Evolutionary conservation across 2,329 filamentous ascomycete species (phyloP).

Genomic region (Trichoderma koningii): DNA sequence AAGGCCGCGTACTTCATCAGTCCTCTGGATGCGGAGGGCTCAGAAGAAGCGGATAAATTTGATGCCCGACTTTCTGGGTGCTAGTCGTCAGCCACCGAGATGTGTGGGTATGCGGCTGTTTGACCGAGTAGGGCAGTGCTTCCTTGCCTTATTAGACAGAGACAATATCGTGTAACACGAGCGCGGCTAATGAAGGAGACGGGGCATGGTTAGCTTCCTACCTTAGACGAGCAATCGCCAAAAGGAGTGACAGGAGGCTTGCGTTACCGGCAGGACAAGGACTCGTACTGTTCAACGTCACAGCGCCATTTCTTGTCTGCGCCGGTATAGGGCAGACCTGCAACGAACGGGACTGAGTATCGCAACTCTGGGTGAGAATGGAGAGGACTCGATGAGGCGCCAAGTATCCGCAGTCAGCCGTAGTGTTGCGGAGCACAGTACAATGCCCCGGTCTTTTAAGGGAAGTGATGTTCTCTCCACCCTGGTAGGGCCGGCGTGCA

Average conservation of each 20-base stretch:
- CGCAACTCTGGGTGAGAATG: constrained; percentile 5
- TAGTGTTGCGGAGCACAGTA: not conserved
- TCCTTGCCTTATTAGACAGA: not conserved
- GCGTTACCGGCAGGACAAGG: not conserved
- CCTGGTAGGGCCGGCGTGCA: constrained; percentile 8
- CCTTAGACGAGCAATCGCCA: not conserved
- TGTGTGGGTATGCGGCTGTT: not conserved
- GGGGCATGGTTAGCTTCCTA: not conserved
- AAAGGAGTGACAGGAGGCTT: not conserved
- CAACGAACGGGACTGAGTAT: constrained; percentile 10
- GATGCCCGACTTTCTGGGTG: constrained; percentile 3
- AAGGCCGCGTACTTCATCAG: not conserved
- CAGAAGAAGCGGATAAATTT: constrained; percentile 18
- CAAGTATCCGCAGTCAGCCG: constrained; percentile 26
- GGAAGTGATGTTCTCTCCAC: constrained; percentile 11
- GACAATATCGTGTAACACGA: not conserved
- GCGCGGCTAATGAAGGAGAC: not conserved
- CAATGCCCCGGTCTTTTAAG: constrained; percentile 4
- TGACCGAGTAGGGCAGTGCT: not conserved
- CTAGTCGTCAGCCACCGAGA: constrained; percentile 10
- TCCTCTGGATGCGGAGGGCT: not conserved
- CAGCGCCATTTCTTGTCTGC: constrained; percentile 6
- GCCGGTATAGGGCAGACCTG: constrained; percentile 23
- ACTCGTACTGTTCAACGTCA: constrained; percentile 11
- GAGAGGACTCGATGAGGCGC: constrained; percentile 15